Base-by-base conservation (phyloP, 108 stramenopile genomes). In the Skeletonema menzelii region DNA sequence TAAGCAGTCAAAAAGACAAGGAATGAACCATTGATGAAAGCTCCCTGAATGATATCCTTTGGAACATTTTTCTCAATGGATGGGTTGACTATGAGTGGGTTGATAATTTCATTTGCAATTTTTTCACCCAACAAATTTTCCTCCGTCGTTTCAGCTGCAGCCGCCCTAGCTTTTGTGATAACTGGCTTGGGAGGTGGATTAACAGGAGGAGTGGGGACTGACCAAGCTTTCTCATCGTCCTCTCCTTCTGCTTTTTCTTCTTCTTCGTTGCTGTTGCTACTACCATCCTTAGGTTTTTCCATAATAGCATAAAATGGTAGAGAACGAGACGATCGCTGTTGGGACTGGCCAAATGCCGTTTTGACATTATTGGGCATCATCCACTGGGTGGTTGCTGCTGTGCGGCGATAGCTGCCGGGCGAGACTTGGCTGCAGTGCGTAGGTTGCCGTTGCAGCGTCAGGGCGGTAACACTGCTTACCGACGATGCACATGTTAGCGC, bases 21-120 rank as follows among this genome's bases (percentile, higher is more conserved):
- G 44, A 73, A 58, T 40, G 87, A 79, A 34, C 80, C 88, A 17
- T 75, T 31, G n/a, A 88, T 31, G 26, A 77, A 82, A 13, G 91
- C 87, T 13, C 91, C 91, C 47, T 83, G 78, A 72, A 92, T 89
- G 17, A 70, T 61, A 38, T 79, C 73, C 10, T 59, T 61, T 20
- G 88, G 79, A 19, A 89, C 87, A 42, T 82, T 82, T 34, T 84
- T 63, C 75, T 82, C 74, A 32, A 91, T 82, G 30, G 83, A 65
- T 12, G 79, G 76, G 27, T 73, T 46, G 47, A 77, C 63, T n/a
- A 82, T 19, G 8, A 76, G 70, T 17, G 32, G 38, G 40, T 65
- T 47, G 57, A 76, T 67, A 58, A 70, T 59, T 69, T 69, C 56
- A 20, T n/a, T 70, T 28, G 66, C 32, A 67, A 68, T 32, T 27